phyloP scores from a whole-genome alignment of 1,139 yeast genomes.

The Sugiyamaella sp. region DNA sequence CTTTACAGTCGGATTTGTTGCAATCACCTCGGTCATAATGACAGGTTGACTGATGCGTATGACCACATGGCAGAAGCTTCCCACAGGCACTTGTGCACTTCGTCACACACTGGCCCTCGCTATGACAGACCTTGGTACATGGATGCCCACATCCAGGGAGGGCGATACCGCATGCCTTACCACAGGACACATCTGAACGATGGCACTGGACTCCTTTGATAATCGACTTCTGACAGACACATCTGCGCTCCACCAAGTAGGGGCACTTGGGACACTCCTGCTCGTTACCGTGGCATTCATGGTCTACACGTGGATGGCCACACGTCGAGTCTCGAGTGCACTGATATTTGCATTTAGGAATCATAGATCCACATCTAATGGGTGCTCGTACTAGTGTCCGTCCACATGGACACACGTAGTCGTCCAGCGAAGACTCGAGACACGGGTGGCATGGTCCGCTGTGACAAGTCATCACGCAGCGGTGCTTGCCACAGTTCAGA shows the following conservation, averaged over 20 bases:
- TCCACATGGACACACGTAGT: conserved; percentile 84
- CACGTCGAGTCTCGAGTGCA: conserved; percentile 66
- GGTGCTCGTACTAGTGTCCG: conserved; percentile 81
- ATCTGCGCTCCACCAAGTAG: conserved; percentile 58
- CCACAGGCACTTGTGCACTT: conserved; percentile 55
- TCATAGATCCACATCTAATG: conserved; percentile 79
- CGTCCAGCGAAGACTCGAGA: conserved; percentile 79
- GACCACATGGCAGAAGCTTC: conserved; percentile 69
- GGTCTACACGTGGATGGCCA: conserved; percentile 77
- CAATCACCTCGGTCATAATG: conserved; percentile 59
- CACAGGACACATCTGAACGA: conserved; percentile 67
- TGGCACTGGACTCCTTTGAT: conserved; percentile 74
- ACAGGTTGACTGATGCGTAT: conserved; percentile 58
- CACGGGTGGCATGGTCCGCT: conserved; percentile 85
- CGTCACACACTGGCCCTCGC: conserved; percentile 43
- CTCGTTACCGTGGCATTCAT: conserved; percentile 71
- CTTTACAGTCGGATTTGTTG: conserved; percentile 47
- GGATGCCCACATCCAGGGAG: conserved; percentile 68
- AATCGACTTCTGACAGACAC: conserved; percentile 69
- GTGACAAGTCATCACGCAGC: conserved; percentile 78
- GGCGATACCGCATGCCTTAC: conserved; percentile 59
- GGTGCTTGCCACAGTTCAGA: conserved; percentile 72
- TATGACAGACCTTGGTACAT: conserved; percentile 65
- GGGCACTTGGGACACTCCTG: conserved; percentile 76
- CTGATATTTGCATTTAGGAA: conserved; percentile 69